phyloP scores from a whole-genome alignment of 441 rosid genomes.

The Theobroma grandiflorum region DNA sequence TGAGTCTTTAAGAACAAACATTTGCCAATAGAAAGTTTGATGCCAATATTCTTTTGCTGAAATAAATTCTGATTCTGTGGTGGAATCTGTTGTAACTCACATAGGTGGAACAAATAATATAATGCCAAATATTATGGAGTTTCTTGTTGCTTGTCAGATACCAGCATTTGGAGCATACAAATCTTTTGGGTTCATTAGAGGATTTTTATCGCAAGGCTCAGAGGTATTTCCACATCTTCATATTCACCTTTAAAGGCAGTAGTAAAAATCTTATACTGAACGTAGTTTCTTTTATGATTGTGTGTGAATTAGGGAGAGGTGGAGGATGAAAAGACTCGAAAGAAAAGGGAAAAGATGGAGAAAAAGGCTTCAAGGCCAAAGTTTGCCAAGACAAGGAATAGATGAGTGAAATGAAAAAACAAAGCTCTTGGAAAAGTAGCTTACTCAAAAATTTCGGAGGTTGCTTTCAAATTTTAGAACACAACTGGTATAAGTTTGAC shows the following conservation, averaged over 20 bases:
- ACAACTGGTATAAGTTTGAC: not conserved
- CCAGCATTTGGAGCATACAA: conserved; percentile 81
- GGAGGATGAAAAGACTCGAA: conserved; percentile 73
- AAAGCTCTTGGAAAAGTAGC: conserved; percentile 10
- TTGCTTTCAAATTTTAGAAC: not conserved
- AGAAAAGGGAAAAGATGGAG: conserved; percentile 77
- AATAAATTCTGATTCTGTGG: not conserved
- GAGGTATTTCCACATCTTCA: conserved; percentile 50
- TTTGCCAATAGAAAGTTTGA: not conserved
- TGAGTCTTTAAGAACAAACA: not conserved
- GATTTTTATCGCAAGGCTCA: conserved; percentile 66
- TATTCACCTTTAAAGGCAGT: not conserved
- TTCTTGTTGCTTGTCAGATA: conserved; percentile 48
- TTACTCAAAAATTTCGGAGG: conserved; percentile 16
- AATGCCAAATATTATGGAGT: not conserved
- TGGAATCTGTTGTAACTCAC: not conserved
- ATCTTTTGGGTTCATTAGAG: conserved; percentile 70
- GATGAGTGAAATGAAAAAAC: conserved; percentile 32
- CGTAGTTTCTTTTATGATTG: not conserved
- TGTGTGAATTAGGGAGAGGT: conserved; percentile 45
- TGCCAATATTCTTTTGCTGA: not conserved
- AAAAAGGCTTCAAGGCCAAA: conserved; percentile 62
- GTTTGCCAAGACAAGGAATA: conserved; percentile 56
- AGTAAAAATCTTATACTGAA: not conserved
- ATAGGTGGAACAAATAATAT: not conserved